phyloP scores from a whole-genome alignment of 139 green algal genomes.

The Trebouxia sp. region DNA sequence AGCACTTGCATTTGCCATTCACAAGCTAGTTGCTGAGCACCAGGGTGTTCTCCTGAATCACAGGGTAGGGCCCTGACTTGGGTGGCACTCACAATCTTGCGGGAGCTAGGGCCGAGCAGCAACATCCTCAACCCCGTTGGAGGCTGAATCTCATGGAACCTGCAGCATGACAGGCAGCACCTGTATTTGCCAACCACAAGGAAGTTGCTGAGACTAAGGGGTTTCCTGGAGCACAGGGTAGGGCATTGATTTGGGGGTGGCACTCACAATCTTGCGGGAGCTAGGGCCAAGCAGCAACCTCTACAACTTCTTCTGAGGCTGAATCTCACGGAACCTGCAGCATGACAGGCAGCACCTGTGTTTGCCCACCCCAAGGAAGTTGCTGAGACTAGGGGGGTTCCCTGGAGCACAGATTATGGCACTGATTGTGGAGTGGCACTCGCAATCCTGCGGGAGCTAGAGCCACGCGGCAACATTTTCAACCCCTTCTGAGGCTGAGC shows the following conservation, averaged over 20 bases:
- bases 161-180: background rate
- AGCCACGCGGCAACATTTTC: slow-evolving; percentile 47
- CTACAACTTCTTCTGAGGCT: slow-evolving; percentile 63
- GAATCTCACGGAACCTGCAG: slow-evolving; percentile 78
- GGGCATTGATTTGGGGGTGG: slow-evolving; percentile 54
- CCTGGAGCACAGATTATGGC: slow-evolving; percentile 60
- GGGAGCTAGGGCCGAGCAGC: slow-evolving; percentile 51
- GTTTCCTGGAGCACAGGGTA: slow-evolving; percentile 69
- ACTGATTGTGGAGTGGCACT: slow-evolving; percentile 51
- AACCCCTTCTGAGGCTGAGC: slow-evolving; percentile 66
- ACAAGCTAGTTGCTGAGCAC: slow-evolving; percentile 47
- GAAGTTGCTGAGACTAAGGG: slow-evolving; percentile 61
- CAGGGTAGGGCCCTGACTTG: slow-evolving; percentile 58
- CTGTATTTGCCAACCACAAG: slow-evolving; percentile 15
- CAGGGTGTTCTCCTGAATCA: slow-evolving; percentile 79
- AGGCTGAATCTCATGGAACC: slow-evolving; percentile 53
- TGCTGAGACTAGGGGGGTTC: slow-evolving; percentile 79
- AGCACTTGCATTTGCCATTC: slow-evolving; percentile 26
- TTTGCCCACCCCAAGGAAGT: slow-evolving; percentile 26
- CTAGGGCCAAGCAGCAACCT: slow-evolving; percentile 53
- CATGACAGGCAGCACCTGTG: too few relatives aligned
- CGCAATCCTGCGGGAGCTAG: slow-evolving; percentile 61
- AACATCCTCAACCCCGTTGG: slow-evolving; percentile 57
- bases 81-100: slow-evolving; percentile 56
- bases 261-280: slow-evolving; percentile 57